Evolutionary conservation across 1,284 basidiomycete species (phyloP), one percentile per base, ranked within the genome.

Genomic region (Cryptococcus hybrid): DNA sequence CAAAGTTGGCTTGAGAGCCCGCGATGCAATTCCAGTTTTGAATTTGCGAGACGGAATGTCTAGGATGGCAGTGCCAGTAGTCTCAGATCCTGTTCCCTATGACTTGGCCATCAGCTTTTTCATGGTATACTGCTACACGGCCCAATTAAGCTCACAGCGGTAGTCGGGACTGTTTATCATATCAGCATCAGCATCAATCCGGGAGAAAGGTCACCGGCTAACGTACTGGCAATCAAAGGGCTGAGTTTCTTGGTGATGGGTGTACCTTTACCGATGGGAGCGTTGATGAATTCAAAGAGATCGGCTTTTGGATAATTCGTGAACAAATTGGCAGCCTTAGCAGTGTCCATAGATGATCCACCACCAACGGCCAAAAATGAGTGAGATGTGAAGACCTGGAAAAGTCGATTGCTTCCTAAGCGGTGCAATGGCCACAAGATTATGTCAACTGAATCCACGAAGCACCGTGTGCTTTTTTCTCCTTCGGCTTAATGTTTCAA

Each of bases 21-120:
- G 86, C 67, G 84, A 92, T 2, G 94, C 90, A 64, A 98, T 98
- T 51, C 95, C 94, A 9, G 94, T 97, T 82, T 98, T 98, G 84
- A 96, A 95, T 12, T 87, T 85, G 68, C 84, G 85, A 0, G 91
- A 92, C 0, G 91, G 78, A 55, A 79, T 79, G 75, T 97, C 95
- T 51, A 96, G 85, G 66, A 98, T 97, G 12, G 95, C 92, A 1
- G 95, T 91, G n/a, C 95, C 95, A 2, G 94, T 98, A 1, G 95
- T 98, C 78, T 98, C 92, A 2, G 90, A 92, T 11, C 93, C 94
- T n/a, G 94, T 98, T 52, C 94, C 74, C 68, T 71, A 54, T 12
- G 47, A 49, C 30, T 13, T 7, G 12, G 44, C 51, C 18, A 42
- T 46, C 51, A 38, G 12, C 43, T n/a, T 18, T 43, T 12, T 9